Conservation (phyloP, 2,329 filamentous ascomycete species). For the Aspergillus bombycis region DNA sequence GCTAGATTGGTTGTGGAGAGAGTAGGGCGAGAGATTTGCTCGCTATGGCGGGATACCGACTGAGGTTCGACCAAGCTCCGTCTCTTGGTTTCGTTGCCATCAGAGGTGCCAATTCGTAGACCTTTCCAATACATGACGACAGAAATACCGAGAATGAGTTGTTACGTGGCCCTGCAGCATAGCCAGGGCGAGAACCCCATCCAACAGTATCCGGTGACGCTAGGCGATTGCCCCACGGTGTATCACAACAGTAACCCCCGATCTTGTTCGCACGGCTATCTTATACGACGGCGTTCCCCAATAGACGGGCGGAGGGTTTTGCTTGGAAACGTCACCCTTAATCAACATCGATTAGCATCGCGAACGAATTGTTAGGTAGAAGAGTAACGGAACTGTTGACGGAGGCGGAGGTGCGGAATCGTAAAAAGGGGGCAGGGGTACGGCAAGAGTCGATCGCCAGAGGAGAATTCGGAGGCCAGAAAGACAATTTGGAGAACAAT, state of each 20-base stretch:
- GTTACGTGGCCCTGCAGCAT: conserved; percentile 24
- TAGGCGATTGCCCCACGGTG: conserved; percentile 3
- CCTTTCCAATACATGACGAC: conserved; percentile 47
- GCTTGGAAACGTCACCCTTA: conserved; percentile 16
- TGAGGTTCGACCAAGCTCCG: conserved; percentile 36
- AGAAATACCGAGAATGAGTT: conserved; percentile 20
- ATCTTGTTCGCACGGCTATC: not conserved
- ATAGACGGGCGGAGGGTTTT: conserved; percentile 8
- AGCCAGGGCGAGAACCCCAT: conserved; percentile 24
- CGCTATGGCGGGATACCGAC: conserved; percentile 37
- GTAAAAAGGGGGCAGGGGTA: conserved; percentile 22
- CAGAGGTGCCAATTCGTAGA: conserved; percentile 37
- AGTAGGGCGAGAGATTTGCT: conserved; percentile 39
- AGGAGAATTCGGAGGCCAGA: conserved; percentile 7
- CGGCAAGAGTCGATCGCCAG: conserved; percentile 19
- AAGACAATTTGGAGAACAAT: not conserved
- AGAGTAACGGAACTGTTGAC: not conserved
- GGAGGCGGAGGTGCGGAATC: conserved; percentile 16
- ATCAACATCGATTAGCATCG: conserved; percentile 21
- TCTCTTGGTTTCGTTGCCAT: conserved; percentile 39
- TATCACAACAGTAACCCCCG: not conserved
- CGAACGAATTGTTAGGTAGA: conserved; percentile 11
- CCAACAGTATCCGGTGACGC: conserved; percentile 14
- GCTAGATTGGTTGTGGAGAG: conserved; percentile 32
- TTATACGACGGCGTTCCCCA: conserved; percentile 7